phyloP scores from a whole-genome alignment of 768 basidiomycete genomes.

The Nidula microcarpa region DNA sequence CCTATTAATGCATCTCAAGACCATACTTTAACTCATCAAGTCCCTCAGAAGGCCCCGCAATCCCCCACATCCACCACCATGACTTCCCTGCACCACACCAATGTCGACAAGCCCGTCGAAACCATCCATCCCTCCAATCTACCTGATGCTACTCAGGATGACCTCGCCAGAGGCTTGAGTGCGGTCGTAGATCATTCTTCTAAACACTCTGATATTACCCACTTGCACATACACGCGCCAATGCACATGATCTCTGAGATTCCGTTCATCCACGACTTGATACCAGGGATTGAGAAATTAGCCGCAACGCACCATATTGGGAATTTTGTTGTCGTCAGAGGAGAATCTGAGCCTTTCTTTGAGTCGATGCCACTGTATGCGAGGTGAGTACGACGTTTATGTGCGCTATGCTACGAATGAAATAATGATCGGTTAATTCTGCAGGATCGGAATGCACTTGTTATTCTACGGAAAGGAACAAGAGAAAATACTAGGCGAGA shows the following conservation, averaged over 20 bases:
- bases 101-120: slow-evolving; percentile 16
- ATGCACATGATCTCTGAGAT: slow-evolving; percentile 20
- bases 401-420: no score
- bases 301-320: slow-evolving; percentile 53
- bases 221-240: slow-evolving; percentile 25
- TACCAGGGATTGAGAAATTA: slow-evolving; percentile 55
- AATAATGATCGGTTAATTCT: neutral
- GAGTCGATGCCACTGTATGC: slow-evolving; percentile 76
- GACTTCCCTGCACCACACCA: slow-evolving; percentile 5
- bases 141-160: slow-evolving; percentile 26
- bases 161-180: slow-evolving; percentile 26
- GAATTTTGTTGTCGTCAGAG: slow-evolving; percentile 53
- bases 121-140: slow-evolving; percentile 28
- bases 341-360: slow-evolving; percentile 50
- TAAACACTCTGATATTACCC: slow-evolving; percentile 17
- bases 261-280: slow-evolving; percentile 40
- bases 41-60: neutral
- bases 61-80: neutral
- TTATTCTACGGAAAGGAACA: slow-evolving; percentile 60
- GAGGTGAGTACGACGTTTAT: slow-evolving; percentile 21
- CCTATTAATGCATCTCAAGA: no score
- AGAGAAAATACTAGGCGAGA: slow-evolving; percentile 42
- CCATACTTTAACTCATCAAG: no score
- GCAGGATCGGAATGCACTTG: slow-evolving; percentile 69
- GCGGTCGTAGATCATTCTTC: slow-evolving; percentile 33